Conservation (phyloP, 352 stramenopile genomes). For the Pythium scleroteichum region DNA sequence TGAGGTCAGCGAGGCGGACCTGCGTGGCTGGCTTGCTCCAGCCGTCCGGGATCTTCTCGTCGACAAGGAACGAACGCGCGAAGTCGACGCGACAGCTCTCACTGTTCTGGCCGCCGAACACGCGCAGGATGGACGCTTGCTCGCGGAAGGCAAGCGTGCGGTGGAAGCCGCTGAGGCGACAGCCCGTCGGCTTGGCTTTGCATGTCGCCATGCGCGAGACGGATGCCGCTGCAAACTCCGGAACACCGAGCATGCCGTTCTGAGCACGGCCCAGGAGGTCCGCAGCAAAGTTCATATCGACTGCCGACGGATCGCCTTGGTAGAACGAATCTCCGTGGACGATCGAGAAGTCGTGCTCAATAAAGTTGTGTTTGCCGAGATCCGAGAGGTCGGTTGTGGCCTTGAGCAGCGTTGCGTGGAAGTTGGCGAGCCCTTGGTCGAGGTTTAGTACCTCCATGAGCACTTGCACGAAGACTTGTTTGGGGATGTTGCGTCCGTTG, state of each 20-base stretch:
- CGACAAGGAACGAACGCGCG: slow-evolving; percentile 11
- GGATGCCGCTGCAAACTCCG: slow-evolving; percentile 7
- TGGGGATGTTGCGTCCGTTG: slow-evolving; percentile 32
- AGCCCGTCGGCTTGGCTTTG: slow-evolving; percentile 17
- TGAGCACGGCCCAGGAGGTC: slow-evolving; percentile 30
- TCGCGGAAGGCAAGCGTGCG: slow-evolving; percentile 17
- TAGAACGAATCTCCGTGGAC: slow-evolving; percentile 40
- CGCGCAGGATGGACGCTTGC: slow-evolving; percentile 14
- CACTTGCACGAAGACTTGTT: slow-evolving; percentile 18
- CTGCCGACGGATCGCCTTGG: slow-evolving; percentile 34
- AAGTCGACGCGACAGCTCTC: slow-evolving; percentile 23
- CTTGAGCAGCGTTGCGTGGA: slow-evolving; percentile 32
- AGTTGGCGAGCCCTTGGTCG: slow-evolving; percentile 31
- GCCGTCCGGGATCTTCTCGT: slow-evolving; percentile 10
- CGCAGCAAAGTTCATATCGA: slow-evolving; percentile 34
- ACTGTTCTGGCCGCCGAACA: slow-evolving; percentile 7
- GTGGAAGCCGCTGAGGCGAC: slow-evolving; percentile 11
- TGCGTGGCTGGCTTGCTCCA: slow-evolving; percentile 9
- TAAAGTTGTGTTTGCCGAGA: slow-evolving; percentile 46
- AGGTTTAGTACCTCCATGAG: slow-evolving; percentile 41
- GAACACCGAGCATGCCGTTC: slow-evolving; percentile 9
- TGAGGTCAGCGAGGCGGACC: slow-evolving; percentile 10
- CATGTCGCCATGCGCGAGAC: slow-evolving; percentile 2
- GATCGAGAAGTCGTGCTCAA: slow-evolving; percentile 57
- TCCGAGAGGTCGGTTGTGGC: slow-evolving; percentile 42